Conservation (phyloP, 805 yeast species). For the Lachancea cidri region DNA sequence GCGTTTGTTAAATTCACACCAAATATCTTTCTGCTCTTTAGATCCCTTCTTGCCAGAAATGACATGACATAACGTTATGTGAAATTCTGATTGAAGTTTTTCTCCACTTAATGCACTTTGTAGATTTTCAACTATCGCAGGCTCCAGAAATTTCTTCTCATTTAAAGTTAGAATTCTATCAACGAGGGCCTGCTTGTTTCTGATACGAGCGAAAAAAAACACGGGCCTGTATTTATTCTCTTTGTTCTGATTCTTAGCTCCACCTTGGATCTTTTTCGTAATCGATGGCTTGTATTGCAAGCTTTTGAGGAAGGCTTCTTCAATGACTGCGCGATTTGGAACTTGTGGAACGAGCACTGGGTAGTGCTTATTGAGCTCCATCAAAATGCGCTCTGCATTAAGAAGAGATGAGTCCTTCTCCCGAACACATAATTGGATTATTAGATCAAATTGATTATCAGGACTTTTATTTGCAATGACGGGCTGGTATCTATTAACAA, state of each 20-base stretch:
- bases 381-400: conserved; percentile 45
- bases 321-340: conserved; percentile 41
- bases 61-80: conserved; percentile 60
- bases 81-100: conserved; percentile 52
- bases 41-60: conserved; percentile 30
- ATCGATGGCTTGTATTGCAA: conserved; percentile 49
- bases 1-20: conserved; percentile 25
- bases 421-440: conserved; percentile 51
- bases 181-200: conserved; percentile 15
- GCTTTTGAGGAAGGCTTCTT: conserved; percentile 48
- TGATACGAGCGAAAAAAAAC: conserved; percentile 43
- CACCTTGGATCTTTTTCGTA: conserved; percentile 32
- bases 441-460: conserved; percentile 60
- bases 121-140: neutral
- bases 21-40: conserved; percentile 20
- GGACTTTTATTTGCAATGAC: conserved; percentile 46
- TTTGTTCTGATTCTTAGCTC: conserved; percentile 9
- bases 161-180: conserved; percentile 7
- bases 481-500: conserved; percentile 63
- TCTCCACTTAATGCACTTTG: conserved; percentile 10
- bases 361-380: conserved; percentile 36
- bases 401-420: conserved; percentile 40
- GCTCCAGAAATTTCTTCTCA: conserved; percentile 5
- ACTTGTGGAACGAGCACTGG: conserved; percentile 39
- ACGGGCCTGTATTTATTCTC: conserved; percentile 30